Percentiles rank a stretch among this genome's conserved stretches.
phyloP scores from a whole-genome alignment of 1,139 yeast genomes.

The Protomyces gravidus region DNA sequence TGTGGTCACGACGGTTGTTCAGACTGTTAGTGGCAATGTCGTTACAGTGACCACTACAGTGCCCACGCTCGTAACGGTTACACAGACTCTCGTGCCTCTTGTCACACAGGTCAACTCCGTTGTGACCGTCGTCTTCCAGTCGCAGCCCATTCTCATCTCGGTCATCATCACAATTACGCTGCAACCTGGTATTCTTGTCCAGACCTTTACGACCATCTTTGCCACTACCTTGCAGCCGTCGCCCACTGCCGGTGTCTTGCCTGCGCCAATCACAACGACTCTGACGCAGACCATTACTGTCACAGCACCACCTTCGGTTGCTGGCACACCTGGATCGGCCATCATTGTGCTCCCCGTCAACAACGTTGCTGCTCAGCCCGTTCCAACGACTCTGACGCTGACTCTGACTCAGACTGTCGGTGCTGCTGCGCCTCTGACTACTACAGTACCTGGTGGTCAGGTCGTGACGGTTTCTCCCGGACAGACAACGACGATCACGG shows the following conservation, averaged over 20 bases:
- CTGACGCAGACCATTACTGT: constrained; percentile 16
- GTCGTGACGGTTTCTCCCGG: constrained; percentile 13
- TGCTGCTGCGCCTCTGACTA: constrained; percentile 7
- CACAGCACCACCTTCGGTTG: constrained; percentile 4
- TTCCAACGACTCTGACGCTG: neutral
- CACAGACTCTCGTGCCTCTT: neutral
- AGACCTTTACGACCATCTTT: constrained; percentile 5
- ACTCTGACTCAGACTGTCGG: constrained; percentile 17
- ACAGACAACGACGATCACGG: constrained; percentile 11
- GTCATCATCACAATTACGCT: constrained; percentile 15
- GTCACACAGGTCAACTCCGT: neutral
- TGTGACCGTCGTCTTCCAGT: neutral
- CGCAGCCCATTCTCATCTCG: neutral
- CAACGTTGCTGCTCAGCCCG: constrained; percentile 4
- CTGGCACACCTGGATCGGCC: neutral
- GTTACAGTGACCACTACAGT: neutral
- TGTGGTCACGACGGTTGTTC: neutral
- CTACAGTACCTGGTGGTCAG: neutral
- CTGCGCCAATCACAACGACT: constrained; percentile 4
- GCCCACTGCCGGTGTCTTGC: constrained; percentile 2
- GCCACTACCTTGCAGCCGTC: constrained; percentile 7
- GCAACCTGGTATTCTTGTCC: constrained; percentile 1
- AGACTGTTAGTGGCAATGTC: neutral
- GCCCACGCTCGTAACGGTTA: neutral
- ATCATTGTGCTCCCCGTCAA: constrained; percentile 1